Base-by-base conservation (phyloP, 495 filamentous ascomycete species). In the Durotheca rogersii region DNA sequence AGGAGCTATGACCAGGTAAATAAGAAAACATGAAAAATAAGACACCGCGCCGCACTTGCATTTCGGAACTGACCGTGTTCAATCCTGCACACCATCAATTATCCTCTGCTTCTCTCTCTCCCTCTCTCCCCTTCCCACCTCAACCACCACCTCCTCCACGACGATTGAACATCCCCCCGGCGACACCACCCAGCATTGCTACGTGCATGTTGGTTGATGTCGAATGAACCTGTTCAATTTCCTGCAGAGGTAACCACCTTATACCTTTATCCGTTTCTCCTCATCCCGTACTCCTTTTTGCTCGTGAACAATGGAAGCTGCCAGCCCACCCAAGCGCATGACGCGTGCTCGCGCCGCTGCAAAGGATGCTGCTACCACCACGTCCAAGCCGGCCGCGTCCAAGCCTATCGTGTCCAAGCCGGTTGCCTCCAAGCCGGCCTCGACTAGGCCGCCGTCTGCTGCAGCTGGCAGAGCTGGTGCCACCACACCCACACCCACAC, bases 291-390 rank as follows among this genome's bases (percentile, higher is more conserved):
- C 15, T 47, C 37, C 2, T 10, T 31, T 36, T 20, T 39, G 23
- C 23, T 39, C 44, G 27, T 46, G 35, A 49, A 51, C 46, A 17
- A 66, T 68, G 73, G 48, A 72, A 73, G 61, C 76, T 72, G 20
- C 78, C 72, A 48, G 44, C 47, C 62, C 62, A 14, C 80, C 79
- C 20, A 81, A 82, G 60, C 77, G 81, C 41, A 72, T 81, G 47
- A 84, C 81, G 42, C 74, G 81, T 50, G 77, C 80, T 35, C 69
- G 80, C 51, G 78, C 76, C 41, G 77, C 80, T 41, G 74, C 72
- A 36, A 76, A 73, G 53, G 56, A 53, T 29, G 68, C 65, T 53
- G 57, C 58, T 31, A 67, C 62, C 39, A 62, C 58, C 41, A 68
- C 64, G 33, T 55, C 67, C 9, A 45, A 44, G 35, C 33, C 20